phyloP scores from a whole-genome alignment of 768 basidiomycete species.

The Jaapia argillacea region DNA sequence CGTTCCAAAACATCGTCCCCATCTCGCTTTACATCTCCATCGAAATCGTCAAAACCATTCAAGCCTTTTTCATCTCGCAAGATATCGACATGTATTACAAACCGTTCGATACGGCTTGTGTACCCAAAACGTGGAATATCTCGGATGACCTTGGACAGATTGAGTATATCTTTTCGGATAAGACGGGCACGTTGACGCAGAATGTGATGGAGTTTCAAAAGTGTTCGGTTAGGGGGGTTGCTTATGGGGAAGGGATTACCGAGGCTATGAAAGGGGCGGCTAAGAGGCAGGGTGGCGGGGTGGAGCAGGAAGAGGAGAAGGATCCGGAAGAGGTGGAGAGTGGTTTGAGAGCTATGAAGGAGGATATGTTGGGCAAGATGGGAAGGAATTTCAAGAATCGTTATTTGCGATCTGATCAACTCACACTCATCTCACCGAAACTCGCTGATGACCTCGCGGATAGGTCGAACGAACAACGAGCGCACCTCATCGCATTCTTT shows the following conservation, averaged over 20 bases:
- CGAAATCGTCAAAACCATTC: constrained; percentile 96
- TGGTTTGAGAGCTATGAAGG: constrained; percentile 55
- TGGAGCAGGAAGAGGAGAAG: constrained; percentile 47
- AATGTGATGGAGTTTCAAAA: constrained; percentile 99
- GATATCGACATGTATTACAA: constrained; percentile 96
- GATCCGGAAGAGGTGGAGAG: constrained; percentile 64
- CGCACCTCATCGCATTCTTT: constrained; percentile 76
- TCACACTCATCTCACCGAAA: constrained; percentile 83
- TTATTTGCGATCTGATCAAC: constrained; percentile 67
- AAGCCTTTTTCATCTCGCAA: constrained; percentile 93
- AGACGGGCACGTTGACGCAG: constrained; percentile 95
- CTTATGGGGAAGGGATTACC: constrained; percentile 91
- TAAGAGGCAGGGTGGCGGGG: constrained; percentile 68
- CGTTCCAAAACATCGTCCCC: constrained; percentile 96
- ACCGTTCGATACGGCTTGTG: constrained; percentile 77
- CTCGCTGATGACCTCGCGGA: constrained; percentile 73
- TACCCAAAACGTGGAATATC: constrained; percentile 98
- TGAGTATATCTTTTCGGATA: constrained; percentile 91
- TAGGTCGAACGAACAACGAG: constrained; percentile 45
- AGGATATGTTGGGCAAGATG: constrained; percentile 69
- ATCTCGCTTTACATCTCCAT: constrained; percentile 96
- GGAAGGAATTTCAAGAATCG: constrained; percentile 80
- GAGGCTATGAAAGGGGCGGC: constrained; percentile 93
- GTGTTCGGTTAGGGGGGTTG: constrained; percentile 75
- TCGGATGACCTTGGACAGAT: constrained; percentile 98